Conservation (phyloP, 441 rosid species). For the Brassica hybrid region DNA sequence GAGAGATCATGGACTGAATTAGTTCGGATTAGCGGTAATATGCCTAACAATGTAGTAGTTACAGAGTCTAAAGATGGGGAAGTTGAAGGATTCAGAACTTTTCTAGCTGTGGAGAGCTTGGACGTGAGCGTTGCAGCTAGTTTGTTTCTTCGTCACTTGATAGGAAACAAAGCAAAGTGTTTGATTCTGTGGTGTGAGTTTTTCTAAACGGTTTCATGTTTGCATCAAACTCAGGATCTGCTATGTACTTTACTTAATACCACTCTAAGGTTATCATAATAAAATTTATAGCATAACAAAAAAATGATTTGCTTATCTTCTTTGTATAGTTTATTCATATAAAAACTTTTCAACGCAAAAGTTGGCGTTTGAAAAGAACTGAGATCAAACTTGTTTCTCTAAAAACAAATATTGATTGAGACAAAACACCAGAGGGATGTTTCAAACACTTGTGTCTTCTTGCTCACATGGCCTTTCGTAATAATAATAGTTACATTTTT, state of each 20-base stretch:
- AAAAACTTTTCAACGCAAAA: neutral
- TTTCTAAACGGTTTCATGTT: slow-evolving; percentile 6
- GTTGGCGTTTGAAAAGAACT: neutral
- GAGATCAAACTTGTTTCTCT: neutral
- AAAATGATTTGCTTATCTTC: too few relatives aligned
- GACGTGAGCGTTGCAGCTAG: slow-evolving; percentile 98
- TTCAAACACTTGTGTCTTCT: neutral
- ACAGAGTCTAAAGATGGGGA: slow-evolving; percentile 49
- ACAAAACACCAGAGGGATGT: slow-evolving; percentile 18
- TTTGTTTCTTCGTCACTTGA: slow-evolving; percentile 77
- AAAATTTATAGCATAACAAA: too few relatives aligned
- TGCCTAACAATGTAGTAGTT: slow-evolving; percentile 45
- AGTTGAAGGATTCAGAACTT: slow-evolving; percentile 55
- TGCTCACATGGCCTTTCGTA: slow-evolving; percentile 12
- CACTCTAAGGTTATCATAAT: too few relatives aligned
- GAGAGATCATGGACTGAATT: too few relatives aligned
- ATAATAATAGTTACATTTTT: neutral
- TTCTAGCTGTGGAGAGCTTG: slow-evolving; percentile 95
- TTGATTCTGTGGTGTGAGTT: slow-evolving; percentile 3
- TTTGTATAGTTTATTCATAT: neutral
- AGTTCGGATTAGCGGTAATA: neutral
- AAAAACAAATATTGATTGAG: neutral
- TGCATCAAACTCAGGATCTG: slow-evolving; percentile 17
- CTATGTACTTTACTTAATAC: too few relatives aligned
- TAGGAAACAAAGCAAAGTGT: slow-evolving; percentile 32